These are phyloP conservation scores for Aristolochia fimbriata DNA, from an alignment of 164 flowering plant genomes.

Conservation along the genomic window DNA sequence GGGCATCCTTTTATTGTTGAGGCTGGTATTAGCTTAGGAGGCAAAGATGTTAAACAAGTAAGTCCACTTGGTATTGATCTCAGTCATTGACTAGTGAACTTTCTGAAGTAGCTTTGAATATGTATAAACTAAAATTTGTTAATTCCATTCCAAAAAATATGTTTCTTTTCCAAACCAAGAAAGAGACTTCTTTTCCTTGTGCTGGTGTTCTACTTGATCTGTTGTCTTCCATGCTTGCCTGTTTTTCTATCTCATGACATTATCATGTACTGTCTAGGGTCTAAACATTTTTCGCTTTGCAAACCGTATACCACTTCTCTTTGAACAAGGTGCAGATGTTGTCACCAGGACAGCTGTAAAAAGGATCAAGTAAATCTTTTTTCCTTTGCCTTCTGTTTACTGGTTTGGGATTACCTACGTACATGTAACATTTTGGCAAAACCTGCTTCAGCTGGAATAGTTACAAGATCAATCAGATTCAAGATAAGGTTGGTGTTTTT, in stretches of 20 bases:
- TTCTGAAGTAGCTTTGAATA: too few species aligned
- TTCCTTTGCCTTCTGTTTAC: too few species aligned
- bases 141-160: too few species aligned
- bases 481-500: constrained; percentile 94
- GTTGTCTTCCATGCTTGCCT: too few species aligned
- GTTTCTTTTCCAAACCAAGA: too few species aligned
- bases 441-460: constrained; percentile 59
- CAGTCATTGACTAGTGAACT: neutral
- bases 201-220: too few species aligned
- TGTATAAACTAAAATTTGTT: too few species aligned
- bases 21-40: constrained; percentile 95
- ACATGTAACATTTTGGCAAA: constrained; percentile 9
- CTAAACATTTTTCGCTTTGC: constrained; percentile 94
- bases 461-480: constrained; percentile 94
- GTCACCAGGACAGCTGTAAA: constrained; percentile 90
- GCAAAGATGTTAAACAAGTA: constrained; percentile 97
- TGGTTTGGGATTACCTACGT: neutral
- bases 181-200: too few species aligned
- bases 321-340: constrained; percentile 99
- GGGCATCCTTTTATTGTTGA: constrained; percentile 98
- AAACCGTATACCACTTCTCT: constrained; percentile 96
- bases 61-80: neutral
- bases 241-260: neutral
- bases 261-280: constrained; percentile 41
- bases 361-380: constrained; percentile 65